Percentiles rank a stretch among this genome's conserved stretches.
Evolutionary conservation across 2,329 filamentous ascomycete species (phyloP).

Genomic region (Myriosclerotinia duriaeana): DNA sequence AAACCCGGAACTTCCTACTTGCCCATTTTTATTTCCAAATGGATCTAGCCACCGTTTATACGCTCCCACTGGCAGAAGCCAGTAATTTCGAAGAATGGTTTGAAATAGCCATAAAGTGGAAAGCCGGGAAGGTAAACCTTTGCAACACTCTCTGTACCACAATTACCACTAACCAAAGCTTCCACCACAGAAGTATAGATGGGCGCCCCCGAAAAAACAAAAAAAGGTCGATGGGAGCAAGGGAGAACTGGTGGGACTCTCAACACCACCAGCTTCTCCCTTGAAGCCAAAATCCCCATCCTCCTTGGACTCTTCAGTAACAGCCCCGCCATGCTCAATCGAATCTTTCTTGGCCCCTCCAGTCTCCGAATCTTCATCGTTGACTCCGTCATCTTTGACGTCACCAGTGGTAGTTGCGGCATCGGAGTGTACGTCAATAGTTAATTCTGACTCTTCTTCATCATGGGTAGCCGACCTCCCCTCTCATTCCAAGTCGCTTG

Average conservation of each 20-base stretch:
- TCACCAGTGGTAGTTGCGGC: not conserved
- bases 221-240: not conserved
- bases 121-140: slow-evolving; percentile 18
- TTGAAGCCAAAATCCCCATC: not conserved
- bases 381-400: not conserved
- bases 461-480: not conserved
- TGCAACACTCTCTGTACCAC: not conserved
- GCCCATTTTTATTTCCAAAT: not conserved
- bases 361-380: not conserved
- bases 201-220: not conserved
- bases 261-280: slow-evolving; percentile 6
- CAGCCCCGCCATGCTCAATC: not conserved
- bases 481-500: not conserved
- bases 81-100: slow-evolving; percentile 23
- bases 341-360: not conserved
- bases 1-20: not conserved
- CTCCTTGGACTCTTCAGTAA: slow-evolving; percentile 3
- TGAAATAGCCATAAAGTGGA: slow-evolving; percentile 24
- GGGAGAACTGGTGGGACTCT: not conserved
- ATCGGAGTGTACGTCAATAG: not conserved
- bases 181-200: not conserved
- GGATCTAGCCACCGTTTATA: not conserved
- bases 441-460: not conserved
- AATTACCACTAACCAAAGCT: not conserved
- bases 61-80: slow-evolving; percentile 16